phyloP scores from a whole-genome alignment of 2,329 filamentous ascomycete genomes.

The Fusarium sp. region DNA sequence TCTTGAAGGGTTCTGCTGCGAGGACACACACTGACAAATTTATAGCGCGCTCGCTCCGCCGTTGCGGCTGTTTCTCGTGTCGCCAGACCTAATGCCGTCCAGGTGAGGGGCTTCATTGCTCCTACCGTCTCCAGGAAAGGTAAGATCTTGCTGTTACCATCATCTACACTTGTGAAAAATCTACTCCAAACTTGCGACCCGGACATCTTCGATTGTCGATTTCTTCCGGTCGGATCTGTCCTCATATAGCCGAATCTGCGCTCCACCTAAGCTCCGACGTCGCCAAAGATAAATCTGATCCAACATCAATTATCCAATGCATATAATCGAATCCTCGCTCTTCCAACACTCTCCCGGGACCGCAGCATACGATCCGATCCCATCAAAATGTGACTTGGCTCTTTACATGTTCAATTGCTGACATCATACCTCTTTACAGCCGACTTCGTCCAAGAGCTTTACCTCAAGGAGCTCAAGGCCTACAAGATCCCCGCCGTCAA shows the following conservation, averaged over 20 bases:
- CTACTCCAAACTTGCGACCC: slow-evolving; percentile 12
- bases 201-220: slow-evolving; percentile 18
- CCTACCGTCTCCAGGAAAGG: slow-evolving; percentile 72
- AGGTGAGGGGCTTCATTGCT: slow-evolving; percentile 69
- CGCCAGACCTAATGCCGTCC: slow-evolving; percentile 57
- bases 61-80: slow-evolving; percentile 62
- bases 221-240: slow-evolving; percentile 38
- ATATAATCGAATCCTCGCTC: neutral
- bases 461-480: slow-evolving; percentile 93
- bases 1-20: neutral
- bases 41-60: slow-evolving; percentile 65
- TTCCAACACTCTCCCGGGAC: neutral
- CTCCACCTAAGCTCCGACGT: slow-evolving; percentile 48
- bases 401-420: slow-evolving; percentile 41
- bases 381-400: slow-evolving; percentile 1
- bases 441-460: slow-evolving; percentile 97
- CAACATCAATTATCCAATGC: slow-evolving; percentile 3
- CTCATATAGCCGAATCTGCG: slow-evolving; percentile 46
- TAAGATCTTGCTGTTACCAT: slow-evolving; percentile 56
- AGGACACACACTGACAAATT: slow-evolving; percentile 23
- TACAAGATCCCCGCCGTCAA: slow-evolving; percentile 92
- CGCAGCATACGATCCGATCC: neutral
- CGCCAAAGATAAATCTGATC: slow-evolving; percentile 28
- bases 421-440: slow-evolving; percentile 64
- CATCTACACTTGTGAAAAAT: neutral